Percentiles rank a stretch among this genome's conserved stretches.
These are phyloP conservation scores for Ceratocystis lukuohia DNA, from an alignment of 2,329 filamentous ascomycete species.

Conservation along the genomic window DNA sequence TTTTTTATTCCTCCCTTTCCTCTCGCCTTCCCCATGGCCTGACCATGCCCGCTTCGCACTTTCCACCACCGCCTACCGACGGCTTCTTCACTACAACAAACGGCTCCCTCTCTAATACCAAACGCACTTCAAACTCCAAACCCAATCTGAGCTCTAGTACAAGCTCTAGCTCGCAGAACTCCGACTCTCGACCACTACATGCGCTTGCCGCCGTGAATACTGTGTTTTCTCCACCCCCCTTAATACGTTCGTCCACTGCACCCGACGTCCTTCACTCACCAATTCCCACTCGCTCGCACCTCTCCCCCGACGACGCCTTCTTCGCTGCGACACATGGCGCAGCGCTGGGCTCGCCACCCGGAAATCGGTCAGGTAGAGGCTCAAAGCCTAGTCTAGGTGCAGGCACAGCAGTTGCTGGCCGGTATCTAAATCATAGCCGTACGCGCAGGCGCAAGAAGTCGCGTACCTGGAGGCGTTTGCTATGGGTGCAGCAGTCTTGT, in stretches of 20 bases:
- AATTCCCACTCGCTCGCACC: conserved; percentile 42
- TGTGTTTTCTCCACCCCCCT: neutral
- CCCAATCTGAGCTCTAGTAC: neutral
- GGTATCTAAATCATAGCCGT: conserved; percentile 41
- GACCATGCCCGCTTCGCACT: neutral
- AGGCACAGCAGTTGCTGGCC: conserved; percentile 27
- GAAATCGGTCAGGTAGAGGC: conserved; percentile 18
- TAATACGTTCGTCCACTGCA: conserved; percentile 9
- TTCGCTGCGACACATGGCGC: conserved; percentile 30
- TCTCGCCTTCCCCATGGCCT: neutral
- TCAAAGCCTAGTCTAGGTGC: conserved; percentile 22
- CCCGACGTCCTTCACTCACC: conserved; percentile 26
- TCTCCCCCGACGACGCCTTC: conserved; percentile 78
- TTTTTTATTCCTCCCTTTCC: neutral
- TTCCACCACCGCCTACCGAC: conserved; percentile 46
- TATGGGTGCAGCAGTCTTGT: conserved; percentile 98
- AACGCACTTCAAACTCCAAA: neutral
- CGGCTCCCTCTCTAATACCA: neutral
- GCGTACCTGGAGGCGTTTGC: conserved; percentile 79
- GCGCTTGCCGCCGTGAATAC: conserved; percentile 2
- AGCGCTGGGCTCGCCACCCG: conserved; percentile 36
- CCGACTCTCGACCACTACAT: conserved; percentile 22
- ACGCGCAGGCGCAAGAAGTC: conserved; percentile 56
- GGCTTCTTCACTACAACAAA: conserved; percentile 48
- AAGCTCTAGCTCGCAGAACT: neutral